Conservation (phyloP, 2,329 filamentous ascomycete species). For the Aspergillus japonicus region DNA sequence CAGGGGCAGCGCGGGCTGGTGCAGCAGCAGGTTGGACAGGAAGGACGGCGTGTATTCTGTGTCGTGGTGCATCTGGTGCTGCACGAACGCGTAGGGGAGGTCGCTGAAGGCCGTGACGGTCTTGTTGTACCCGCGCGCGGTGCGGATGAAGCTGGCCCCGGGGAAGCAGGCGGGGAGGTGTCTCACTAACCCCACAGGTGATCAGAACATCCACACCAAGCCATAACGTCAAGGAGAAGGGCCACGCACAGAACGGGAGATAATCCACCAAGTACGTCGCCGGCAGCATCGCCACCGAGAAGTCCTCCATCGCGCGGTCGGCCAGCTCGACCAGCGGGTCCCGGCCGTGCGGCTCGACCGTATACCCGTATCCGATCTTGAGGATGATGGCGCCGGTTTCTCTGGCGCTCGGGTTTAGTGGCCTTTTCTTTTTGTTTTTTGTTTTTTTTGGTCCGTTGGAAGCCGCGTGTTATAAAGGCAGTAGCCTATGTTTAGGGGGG, state of each 20-base stretch:
- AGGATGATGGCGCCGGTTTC: conserved; percentile 41
- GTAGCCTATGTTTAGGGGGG: no score
- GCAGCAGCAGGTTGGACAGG: conserved; percentile 41
- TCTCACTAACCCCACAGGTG: conserved; percentile 3
- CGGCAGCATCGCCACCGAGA: conserved; percentile 42
- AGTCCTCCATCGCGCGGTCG: conserved; percentile 40
- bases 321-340: conserved; percentile 43
- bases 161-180: conserved; percentile 47
- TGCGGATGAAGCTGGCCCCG: conserved; percentile 45
- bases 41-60: conserved; percentile 35
- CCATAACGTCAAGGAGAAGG: conserved; percentile 6
- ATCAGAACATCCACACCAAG: no score
- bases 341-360: conserved; percentile 19
- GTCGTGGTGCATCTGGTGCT: conserved; percentile 37
- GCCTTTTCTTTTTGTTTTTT: no score
- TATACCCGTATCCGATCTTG: conserved; percentile 39
- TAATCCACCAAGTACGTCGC: conserved; percentile 48
- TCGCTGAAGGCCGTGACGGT: conserved; percentile 32
- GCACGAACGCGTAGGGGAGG: conserved; percentile 45
- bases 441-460: not conserved
- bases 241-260: conserved; percentile 33
- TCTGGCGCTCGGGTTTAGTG: conserved; percentile 9
- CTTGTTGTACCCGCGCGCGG: conserved; percentile 35
- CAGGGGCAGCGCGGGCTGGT: conserved; percentile 19
- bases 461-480: no score